phyloP scores from a whole-genome alignment of 163 green algal genomes.

The Smithsoniella earleae region DNA sequence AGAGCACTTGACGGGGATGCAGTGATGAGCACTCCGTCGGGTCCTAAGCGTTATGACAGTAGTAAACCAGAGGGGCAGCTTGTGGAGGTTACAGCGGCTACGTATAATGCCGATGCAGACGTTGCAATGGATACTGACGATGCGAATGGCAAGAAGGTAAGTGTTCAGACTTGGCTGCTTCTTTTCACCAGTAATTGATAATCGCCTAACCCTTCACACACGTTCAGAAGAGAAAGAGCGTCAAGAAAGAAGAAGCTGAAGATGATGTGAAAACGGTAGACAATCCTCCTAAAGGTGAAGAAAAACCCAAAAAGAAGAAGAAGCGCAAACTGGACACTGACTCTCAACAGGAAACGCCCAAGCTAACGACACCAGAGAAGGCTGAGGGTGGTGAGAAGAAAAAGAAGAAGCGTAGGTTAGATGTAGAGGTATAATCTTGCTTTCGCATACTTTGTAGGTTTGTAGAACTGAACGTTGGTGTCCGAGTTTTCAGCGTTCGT shows the following conservation, averaged over 20 bases:
- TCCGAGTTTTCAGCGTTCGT: too few species aligned
- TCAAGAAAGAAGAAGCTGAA: slow-evolving; percentile 43
- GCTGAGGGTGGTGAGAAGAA: neutral
- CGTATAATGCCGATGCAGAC: slow-evolving; percentile 88
- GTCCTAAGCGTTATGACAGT: slow-evolving; percentile 67
- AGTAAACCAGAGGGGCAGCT: slow-evolving; percentile 39
- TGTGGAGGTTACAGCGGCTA: slow-evolving; percentile 41
- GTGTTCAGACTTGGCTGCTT: neutral
- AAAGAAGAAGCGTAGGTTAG: neutral
- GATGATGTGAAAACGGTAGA: too few species aligned
- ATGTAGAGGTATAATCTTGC: too few species aligned
- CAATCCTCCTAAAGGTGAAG: too few species aligned
- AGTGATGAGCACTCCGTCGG: slow-evolving; percentile 49
- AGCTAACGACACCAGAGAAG: neutral
- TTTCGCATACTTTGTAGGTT: neutral
- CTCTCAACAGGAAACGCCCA: neutral
- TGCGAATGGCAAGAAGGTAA: slow-evolving; percentile 18
- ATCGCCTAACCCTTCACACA: too few species aligned
- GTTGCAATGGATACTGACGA: slow-evolving; percentile 39
- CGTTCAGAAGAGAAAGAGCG: slow-evolving; percentile 32
- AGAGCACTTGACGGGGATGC: slow-evolving; percentile 54
- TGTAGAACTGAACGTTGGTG: neutral
- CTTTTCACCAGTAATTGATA: neutral
- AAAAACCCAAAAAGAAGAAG: slow-evolving; percentile 33
- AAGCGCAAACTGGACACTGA: slow-evolving; percentile 28